Conservation (phyloP, 2,329 filamentous ascomycete species). For the Cytospora paraplurivora region DNA sequence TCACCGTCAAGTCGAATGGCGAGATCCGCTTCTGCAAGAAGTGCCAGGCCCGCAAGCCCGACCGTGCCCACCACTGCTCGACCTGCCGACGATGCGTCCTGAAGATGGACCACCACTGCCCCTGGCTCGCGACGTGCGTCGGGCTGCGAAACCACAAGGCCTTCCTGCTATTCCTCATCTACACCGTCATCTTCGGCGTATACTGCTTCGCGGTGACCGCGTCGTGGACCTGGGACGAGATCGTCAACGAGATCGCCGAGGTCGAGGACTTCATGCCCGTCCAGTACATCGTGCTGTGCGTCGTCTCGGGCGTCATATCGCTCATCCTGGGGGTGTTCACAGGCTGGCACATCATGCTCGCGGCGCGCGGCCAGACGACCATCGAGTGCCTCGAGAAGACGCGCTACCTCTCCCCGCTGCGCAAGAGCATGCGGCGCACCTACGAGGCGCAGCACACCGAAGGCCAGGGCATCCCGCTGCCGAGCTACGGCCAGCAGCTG, state of each 20-base stretch:
- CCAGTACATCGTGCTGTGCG: constrained; percentile 85
- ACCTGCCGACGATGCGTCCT: constrained; percentile 91
- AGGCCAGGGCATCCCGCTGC: constrained; percentile 52
- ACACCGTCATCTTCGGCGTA: constrained; percentile 84
- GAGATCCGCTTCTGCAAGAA: constrained; percentile 94
- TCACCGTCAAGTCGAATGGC: constrained; percentile 92
- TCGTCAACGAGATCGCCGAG: constrained; percentile 71
- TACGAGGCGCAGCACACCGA: constrained; percentile 57
- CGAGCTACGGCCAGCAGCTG: constrained; percentile 70
- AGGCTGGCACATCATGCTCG: constrained; percentile 85
- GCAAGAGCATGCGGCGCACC: constrained; percentile 68
- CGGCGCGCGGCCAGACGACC: constrained; percentile 79
- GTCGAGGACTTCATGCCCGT: constrained; percentile 80
- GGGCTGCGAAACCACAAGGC: constrained; percentile 94
- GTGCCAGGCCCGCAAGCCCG: constrained; percentile 90
- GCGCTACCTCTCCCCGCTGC: constrained; percentile 81
- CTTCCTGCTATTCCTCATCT: constrained; percentile 89
- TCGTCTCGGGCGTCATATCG: constrained; percentile 88
- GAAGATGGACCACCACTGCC: constrained; percentile 99
- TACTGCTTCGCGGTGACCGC: constrained; percentile 76
- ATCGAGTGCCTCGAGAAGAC: constrained; percentile 97
- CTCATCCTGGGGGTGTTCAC: constrained; percentile 89
- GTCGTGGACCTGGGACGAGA: constrained; percentile 82
- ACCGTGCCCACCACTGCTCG: constrained; percentile 95
- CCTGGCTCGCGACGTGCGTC: constrained; percentile 95